phyloP scores from a whole-genome alignment of 2,329 filamentous ascomycete genomes.

The Colletotrichum shisoi region DNA sequence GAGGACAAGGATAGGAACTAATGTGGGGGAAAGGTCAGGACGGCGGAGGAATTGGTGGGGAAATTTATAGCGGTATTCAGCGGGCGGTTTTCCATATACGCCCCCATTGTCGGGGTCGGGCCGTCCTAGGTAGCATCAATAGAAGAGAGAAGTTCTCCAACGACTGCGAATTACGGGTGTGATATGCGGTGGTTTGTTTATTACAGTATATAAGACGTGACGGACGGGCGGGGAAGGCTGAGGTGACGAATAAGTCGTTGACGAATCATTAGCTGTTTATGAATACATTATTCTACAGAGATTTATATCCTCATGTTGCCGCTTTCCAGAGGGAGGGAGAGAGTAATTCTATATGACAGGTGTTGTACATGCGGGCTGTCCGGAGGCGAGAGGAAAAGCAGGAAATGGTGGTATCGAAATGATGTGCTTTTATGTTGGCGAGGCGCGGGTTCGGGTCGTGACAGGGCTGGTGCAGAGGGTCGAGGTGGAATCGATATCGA shows the following conservation, averaged over 20 bases:
- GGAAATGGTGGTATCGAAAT: conserved; percentile 25
- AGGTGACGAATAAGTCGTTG: not conserved
- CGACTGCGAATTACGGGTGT: not conserved
- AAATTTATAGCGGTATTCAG: conserved; percentile 23
- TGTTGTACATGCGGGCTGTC: conserved; percentile 27
- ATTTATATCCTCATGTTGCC: not conserved
- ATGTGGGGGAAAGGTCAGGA: not conserved
- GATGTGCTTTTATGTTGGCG: not conserved
- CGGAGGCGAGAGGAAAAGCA: not conserved
- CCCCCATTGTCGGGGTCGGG: conserved; percentile 6
- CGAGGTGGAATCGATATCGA: not conserved
- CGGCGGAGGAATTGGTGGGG: conserved; percentile 1
- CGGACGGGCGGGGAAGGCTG: too few relatives aligned
- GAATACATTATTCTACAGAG: conserved; percentile 35
- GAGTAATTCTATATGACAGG: not conserved
- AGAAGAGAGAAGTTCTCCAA: conserved; percentile 32
- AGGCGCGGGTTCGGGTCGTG: not conserved
- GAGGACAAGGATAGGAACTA: not conserved
- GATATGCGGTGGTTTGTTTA: not conserved
- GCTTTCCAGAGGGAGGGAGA: not conserved
- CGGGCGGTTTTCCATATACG: conserved; percentile 17
- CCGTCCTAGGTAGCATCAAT: conserved; percentile 27
- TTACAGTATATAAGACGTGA: not conserved
- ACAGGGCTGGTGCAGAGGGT: not conserved
- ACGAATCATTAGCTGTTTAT: conserved; percentile 8